Conservation (phyloP, 2,329 filamentous ascomycete genomes). For the Dendryphion nanum region DNA sequence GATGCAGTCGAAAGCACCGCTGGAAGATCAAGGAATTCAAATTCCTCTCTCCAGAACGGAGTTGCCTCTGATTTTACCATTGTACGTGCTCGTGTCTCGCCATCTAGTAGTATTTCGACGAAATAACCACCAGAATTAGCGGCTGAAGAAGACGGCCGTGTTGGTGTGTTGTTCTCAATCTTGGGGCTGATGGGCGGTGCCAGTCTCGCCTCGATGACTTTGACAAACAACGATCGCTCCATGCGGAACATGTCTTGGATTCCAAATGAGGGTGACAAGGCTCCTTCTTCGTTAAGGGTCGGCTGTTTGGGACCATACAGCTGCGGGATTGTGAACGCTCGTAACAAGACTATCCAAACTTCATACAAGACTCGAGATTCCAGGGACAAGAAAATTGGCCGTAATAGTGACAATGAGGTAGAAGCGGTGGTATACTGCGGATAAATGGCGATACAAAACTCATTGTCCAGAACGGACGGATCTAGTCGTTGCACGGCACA, state of each 20-base stretch:
- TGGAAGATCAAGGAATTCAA: conserved; percentile 73
- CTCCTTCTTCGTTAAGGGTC: conserved; percentile 40
- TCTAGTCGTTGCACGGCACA: conserved; percentile 90
- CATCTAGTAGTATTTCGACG: conserved; percentile 76
- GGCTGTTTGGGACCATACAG: conserved; percentile 69
- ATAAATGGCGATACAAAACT: conserved; percentile 93
- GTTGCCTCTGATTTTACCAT: conserved; percentile 69
- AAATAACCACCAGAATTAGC: conserved; percentile 64
- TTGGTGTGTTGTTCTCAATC: conserved; percentile 25
- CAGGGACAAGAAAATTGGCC: conserved; percentile 85
- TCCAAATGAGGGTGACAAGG: conserved; percentile 33
- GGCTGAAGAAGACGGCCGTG: conserved; percentile 32
- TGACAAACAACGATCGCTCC: conserved; percentile 59
- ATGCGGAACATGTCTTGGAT: conserved; percentile 65
- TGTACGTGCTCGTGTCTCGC: conserved; percentile 74
- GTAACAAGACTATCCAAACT: conserved; percentile 91
- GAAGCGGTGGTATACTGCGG: conserved; percentile 82
- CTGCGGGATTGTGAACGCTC: conserved; percentile 89
- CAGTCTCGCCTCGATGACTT: conserved; percentile 63
- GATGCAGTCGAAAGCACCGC: conserved; percentile 67
- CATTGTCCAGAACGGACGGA: conserved; percentile 84
- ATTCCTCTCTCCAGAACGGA: conserved; percentile 81
- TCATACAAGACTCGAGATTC: conserved; percentile 91
- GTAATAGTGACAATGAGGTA: conserved; percentile 70
- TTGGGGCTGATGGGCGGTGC: conserved; percentile 39